phyloP scores from a whole-genome alignment of 192 early-diverging fungal genomes.

The Gryganskiella cystojenkinii region DNA sequence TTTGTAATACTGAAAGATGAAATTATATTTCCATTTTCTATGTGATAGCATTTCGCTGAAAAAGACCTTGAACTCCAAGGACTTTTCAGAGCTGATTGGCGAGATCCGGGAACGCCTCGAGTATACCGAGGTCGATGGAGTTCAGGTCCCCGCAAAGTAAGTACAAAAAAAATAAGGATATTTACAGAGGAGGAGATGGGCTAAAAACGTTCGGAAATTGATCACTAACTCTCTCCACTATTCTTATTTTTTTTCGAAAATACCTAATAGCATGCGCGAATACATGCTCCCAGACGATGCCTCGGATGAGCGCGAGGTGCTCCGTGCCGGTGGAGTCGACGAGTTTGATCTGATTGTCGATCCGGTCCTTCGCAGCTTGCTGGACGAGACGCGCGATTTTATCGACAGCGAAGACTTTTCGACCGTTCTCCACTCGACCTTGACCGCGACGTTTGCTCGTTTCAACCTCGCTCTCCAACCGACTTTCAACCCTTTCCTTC shows the following conservation, averaged over 20 bases:
- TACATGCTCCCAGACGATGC: conserved; percentile 71
- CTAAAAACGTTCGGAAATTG: too few relatives aligned
- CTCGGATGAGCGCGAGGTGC: conserved; percentile 69
- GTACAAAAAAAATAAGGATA: neutral
- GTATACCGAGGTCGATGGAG: conserved; percentile 51
- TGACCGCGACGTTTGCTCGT: conserved; percentile 56
- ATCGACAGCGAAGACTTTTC: conserved; percentile 75
- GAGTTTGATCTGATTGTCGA: conserved; percentile 62
- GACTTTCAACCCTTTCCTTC: conserved; percentile 49
- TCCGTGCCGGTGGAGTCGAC: conserved; percentile 64
- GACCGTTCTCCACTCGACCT: conserved; percentile 52
- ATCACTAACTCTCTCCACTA: too few relatives aligned
- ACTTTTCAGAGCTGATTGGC: conserved; percentile 64
- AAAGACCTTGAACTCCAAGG: conserved; percentile 68
- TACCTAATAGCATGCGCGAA: conserved; percentile 55
- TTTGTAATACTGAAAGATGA: neutral
- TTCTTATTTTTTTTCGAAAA: too few relatives aligned
- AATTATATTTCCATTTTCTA: too few relatives aligned
- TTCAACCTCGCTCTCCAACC: conserved; percentile 53
- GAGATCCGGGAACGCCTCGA: conserved; percentile 68
- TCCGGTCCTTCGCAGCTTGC: conserved; percentile 70
- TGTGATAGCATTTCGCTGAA: conserved; percentile 66
- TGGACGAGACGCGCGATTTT: conserved; percentile 92
- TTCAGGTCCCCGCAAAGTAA: conserved; percentile 46
- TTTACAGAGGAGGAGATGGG: too few relatives aligned